Evolutionary conservation across 208 protist species (phyloP).

Genomic region (Trypanosoma melophagium): DNA sequence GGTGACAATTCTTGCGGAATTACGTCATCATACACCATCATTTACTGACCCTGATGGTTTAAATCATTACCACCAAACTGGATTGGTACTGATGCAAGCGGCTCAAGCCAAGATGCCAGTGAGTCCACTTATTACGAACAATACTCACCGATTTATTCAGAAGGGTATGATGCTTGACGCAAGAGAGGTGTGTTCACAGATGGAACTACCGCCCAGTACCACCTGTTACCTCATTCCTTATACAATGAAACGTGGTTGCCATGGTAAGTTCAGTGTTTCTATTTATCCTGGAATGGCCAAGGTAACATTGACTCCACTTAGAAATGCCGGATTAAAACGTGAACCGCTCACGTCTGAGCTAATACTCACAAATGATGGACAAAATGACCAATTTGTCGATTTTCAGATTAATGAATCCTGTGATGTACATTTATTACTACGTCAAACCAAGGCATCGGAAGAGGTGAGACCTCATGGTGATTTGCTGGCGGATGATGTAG

Average conservation of each 20-base stretch:
- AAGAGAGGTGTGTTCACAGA: conserved; percentile 75
- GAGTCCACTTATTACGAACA: conserved; percentile 81
- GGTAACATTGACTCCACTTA: conserved; percentile 66
- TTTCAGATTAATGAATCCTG: conserved; percentile 56
- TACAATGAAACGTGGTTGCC: conserved; percentile 62
- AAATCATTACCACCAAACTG: conserved; percentile 82
- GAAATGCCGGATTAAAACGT: conserved; percentile 62
- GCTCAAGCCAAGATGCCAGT: conserved; percentile 38
- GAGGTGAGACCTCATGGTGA: conserved; percentile 41
- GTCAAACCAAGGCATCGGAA: conserved; percentile 64
- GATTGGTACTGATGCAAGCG: conserved; percentile 73
- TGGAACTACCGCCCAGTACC: conserved; percentile 64
- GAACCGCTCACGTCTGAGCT: conserved; percentile 45
- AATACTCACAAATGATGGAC: conserved; percentile 38
- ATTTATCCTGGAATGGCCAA: conserved; percentile 81
- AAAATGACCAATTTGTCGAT: conserved; percentile 51
- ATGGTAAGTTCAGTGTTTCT: conserved; percentile 69
- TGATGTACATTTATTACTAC: conserved; percentile 80
- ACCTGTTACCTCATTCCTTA: conserved; percentile 82
- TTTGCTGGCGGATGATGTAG: conserved; percentile 57
- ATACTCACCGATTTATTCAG: conserved; percentile 76
- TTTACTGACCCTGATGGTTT: conserved; percentile 72
- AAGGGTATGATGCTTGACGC: conserved; percentile 88
- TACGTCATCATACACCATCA: conserved; percentile 65
- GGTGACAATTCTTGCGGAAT: conserved; percentile 65